Percentiles rank a stretch among this genome's conserved stretches.
Evolutionary conservation across 2,329 filamentous ascomycete species (phyloP).

Genomic region (Pezizomycotina sp.): DNA sequence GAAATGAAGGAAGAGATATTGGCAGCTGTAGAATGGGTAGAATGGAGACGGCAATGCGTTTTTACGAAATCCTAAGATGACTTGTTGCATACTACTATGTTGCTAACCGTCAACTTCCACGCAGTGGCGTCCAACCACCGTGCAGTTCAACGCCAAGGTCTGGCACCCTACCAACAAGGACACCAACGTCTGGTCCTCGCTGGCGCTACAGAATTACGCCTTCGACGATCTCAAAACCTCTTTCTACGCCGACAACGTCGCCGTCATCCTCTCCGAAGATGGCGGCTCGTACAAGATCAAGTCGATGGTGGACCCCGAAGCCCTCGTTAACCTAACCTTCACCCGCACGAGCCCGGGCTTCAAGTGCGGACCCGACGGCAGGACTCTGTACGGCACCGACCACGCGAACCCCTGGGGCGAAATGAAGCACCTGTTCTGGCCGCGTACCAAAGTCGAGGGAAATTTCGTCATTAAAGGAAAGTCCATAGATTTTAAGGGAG

Average conservation of each 20-base stretch:
- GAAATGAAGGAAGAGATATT: no score
- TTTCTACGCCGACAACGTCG: conserved; percentile 75
- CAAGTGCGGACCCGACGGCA: conserved; percentile 68
- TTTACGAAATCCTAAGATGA: no score
- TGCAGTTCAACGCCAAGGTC: conserved; percentile 88
- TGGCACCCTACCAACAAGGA: conserved; percentile 50
- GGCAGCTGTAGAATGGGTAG: no score
- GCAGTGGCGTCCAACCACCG: conserved; percentile 77
- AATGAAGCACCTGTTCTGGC: conserved; percentile 92
- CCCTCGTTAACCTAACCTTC: conserved; percentile 73
- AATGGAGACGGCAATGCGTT: no score
- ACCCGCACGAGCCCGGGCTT: conserved; percentile 64
- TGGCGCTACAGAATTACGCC: conserved; percentile 58
- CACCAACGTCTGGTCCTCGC: conserved; percentile 67
- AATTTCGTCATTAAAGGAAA: conserved; percentile 53
- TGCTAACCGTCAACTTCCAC: neutral
- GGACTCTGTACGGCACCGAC: conserved; percentile 72
- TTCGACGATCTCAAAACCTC: conserved; percentile 70
- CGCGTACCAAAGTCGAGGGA: conserved; percentile 64
- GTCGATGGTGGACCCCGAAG: conserved; percentile 63
- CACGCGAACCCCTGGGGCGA: conserved; percentile 71
- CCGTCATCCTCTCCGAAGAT: conserved; percentile 71
- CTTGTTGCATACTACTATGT: no score
- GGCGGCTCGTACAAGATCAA: conserved; percentile 75
- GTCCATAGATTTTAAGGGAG: conserved; percentile 64